Percentiles rank a stretch among this genome's conserved stretches.
phyloP scores from a whole-genome alignment of 164 flowering plant genomes.

The Annona squamosa region DNA sequence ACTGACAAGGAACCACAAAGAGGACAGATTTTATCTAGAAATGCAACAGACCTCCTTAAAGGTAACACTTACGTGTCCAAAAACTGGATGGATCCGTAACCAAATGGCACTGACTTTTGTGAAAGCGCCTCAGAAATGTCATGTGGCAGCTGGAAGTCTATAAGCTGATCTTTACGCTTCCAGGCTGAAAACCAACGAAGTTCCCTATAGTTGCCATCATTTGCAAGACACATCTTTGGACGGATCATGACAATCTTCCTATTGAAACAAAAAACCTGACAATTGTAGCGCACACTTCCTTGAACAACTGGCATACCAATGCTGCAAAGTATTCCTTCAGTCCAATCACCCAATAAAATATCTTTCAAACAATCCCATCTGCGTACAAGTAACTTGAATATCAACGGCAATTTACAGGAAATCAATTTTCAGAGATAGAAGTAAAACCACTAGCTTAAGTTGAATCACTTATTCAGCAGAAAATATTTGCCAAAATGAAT shows the following conservation, averaged over 20 bases:
- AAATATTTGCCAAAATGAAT: neutral
- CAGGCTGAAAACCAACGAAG: constrained; percentile 93
- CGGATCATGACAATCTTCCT: constrained; percentile 85
- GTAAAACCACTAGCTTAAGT: neutral
- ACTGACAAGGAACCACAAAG: neutral
- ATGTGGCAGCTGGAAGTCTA: constrained; percentile 68
- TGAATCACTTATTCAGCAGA: neutral
- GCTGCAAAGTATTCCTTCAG: constrained; percentile 86
- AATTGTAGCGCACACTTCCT: constrained; percentile 88
- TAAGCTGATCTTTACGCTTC: constrained; percentile 68
- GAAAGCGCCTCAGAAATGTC: constrained; percentile 61
- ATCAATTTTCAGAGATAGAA: neutral
- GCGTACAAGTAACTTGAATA: constrained; percentile 16
- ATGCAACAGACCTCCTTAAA: neutral
- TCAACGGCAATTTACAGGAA: neutral
- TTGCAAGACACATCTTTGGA: constrained; percentile 96
- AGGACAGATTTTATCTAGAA: neutral
- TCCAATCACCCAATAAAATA: constrained; percentile 72
- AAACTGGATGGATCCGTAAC: constrained; percentile 83
- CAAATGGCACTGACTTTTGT: constrained; percentile 77
- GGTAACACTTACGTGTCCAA: constrained; percentile 64
- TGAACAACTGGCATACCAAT: constrained; percentile 89
- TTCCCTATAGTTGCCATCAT: constrained; percentile 94
- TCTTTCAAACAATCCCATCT: constrained; percentile 97
- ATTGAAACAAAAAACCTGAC: constrained; percentile 80